These are phyloP conservation scores for Apiospora sp. DNA, from an alignment of 2,329 filamentous ascomycete genomes.

Conservation along the genomic window DNA sequence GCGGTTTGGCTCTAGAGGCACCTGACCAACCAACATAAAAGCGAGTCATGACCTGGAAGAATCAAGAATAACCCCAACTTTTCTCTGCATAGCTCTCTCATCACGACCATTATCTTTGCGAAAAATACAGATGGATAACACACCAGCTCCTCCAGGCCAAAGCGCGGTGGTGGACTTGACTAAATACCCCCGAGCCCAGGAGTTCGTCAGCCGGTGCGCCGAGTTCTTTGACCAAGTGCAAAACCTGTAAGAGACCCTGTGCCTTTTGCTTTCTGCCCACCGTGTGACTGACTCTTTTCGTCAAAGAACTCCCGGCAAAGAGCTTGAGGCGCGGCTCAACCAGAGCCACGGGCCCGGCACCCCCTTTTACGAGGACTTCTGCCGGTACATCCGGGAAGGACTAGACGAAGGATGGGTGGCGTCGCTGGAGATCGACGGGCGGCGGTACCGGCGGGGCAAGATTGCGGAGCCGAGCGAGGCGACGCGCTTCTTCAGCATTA, in stretches of 20 bases:
- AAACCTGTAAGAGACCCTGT: conserved; percentile 38
- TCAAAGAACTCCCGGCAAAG: conserved; percentile 51
- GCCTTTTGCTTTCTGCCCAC: not conserved
- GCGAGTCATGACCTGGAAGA: not conserved
- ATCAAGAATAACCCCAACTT: not conserved
- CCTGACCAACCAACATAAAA: not conserved
- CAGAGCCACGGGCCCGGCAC: conserved; percentile 52
- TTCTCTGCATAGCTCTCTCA: not conserved
- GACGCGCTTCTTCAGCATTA: conserved; percentile 62
- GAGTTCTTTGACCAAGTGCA: conserved; percentile 43
- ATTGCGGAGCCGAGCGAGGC: conserved; percentile 54
- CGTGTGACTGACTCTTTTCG: not conserved
- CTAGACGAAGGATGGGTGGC: conserved; percentile 56
- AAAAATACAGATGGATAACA: conserved; percentile 28
- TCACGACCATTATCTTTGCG: not conserved
- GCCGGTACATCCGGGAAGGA: conserved; percentile 47
- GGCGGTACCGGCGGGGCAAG: conserved; percentile 55
- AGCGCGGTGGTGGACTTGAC: conserved; percentile 36
- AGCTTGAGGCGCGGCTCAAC: conserved; percentile 53
- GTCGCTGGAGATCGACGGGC: conserved; percentile 51
- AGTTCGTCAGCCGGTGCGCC: conserved; percentile 39
- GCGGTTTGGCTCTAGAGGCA: not conserved
- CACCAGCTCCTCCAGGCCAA: conserved; percentile 28
- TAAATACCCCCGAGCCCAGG: conserved; percentile 40
- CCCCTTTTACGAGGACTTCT: conserved; percentile 52